These are phyloP conservation scores for Epichloe coenophiala DNA, from an alignment of 2,329 filamentous ascomycete genomes.

Conservation along the genomic window DNA sequence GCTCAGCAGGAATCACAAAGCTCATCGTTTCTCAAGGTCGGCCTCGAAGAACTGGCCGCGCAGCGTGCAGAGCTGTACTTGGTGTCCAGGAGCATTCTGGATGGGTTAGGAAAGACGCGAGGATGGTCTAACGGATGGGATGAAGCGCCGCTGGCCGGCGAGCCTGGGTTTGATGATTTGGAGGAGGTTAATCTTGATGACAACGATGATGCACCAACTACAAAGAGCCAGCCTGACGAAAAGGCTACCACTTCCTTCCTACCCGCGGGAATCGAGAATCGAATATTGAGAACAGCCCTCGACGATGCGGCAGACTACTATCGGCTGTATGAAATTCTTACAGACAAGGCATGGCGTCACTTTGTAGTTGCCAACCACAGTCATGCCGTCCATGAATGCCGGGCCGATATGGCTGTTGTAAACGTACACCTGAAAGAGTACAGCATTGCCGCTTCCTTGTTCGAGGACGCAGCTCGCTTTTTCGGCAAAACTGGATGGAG, in stretches of 20 bases:
- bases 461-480: constrained; percentile 63
- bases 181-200: constrained; percentile 44
- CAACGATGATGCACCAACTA: constrained; percentile 20
- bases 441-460: constrained; percentile 58
- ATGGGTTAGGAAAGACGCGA: constrained; percentile 55
- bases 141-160: constrained; percentile 38
- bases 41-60: constrained; percentile 71
- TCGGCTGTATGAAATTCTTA: constrained; percentile 60
- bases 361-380: constrained; percentile 66
- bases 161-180: constrained; percentile 32
- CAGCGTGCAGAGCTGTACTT: constrained; percentile 70
- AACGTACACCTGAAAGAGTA: constrained; percentile 69
- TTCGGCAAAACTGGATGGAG: constrained; percentile 72
- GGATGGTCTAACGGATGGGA: constrained; percentile 71
- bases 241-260: constrained; percentile 9
- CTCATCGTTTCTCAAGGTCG: constrained; percentile 42
- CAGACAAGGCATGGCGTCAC: constrained; percentile 70
- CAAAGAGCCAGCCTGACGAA: constrained; percentile 2
- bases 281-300: constrained; percentile 46
- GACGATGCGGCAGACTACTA: constrained; percentile 52
- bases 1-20: constrained; percentile 26
- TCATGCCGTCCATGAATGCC: constrained; percentile 62
- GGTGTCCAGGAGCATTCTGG: constrained; percentile 66
- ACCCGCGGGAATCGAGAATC: constrained; percentile 25
- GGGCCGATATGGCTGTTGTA: constrained; percentile 75